Evolutionary conservation across 768 basidiomycete species (phyloP).

Genomic region (Rubroboletus satanas): DNA sequence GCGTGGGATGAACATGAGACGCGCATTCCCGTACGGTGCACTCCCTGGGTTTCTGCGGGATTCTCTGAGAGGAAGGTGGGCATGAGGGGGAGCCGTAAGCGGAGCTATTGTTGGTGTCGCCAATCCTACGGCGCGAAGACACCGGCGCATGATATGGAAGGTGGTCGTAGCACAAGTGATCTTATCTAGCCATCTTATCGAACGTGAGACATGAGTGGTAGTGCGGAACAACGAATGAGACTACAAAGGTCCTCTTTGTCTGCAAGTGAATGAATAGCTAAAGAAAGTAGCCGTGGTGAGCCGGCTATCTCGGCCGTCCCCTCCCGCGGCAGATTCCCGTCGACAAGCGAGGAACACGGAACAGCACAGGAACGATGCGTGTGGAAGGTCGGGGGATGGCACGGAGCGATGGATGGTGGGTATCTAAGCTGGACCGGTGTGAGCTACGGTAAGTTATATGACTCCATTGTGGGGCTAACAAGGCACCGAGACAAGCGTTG

Average conservation of each 20-base stretch:
- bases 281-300: slow-evolving; percentile 7
- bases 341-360: slow-evolving; percentile 6
- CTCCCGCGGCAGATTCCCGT: background rate
- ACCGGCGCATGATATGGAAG: background rate
- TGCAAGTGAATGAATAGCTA: no score
- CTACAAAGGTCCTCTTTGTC: no score
- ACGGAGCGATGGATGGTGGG: slow-evolving; percentile 6
- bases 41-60: slow-evolving; percentile 9
- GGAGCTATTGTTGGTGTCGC: slow-evolving; percentile 15
- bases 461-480: background rate
- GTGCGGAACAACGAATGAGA: background rate
- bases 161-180: background rate
- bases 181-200: no score
- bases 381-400: slow-evolving; percentile 14
- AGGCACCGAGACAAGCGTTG: slow-evolving; percentile 17
- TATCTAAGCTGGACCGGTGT: background rate
- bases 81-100: slow-evolving; percentile 8
- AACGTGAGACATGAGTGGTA: background rate
- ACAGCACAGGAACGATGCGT: slow-evolving; percentile 5
- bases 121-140: slow-evolving; percentile 2
- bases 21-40: slow-evolving; percentile 4
- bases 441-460: no score
- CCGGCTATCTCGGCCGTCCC: background rate
- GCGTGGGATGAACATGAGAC: background rate
- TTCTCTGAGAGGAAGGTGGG: slow-evolving; percentile 13